A percentile compares a stretch with the other conserved stretches of the same genome.
These are phyloP conservation scores for Trypanosoma grayi DNA, from an alignment of 208 protist species.

Conservation along the genomic window DNA sequence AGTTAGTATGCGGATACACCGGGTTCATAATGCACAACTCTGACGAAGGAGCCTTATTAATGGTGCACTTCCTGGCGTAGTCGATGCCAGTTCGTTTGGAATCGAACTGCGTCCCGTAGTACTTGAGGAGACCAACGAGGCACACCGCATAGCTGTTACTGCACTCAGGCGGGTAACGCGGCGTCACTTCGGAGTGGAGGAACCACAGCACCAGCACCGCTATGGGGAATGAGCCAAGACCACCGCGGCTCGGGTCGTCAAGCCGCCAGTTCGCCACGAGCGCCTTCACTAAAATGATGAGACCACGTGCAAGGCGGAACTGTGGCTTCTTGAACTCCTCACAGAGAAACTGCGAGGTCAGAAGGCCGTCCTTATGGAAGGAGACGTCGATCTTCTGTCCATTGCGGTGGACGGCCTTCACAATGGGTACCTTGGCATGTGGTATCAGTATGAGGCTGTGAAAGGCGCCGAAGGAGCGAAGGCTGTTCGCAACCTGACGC, in stretches of 20 bases:
- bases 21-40: slow-evolving; percentile 78
- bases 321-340: slow-evolving; percentile 50
- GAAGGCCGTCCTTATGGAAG: slow-evolving; percentile 60
- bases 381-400: slow-evolving; percentile 68
- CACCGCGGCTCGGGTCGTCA: slow-evolving; percentile 76
- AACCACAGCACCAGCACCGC: slow-evolving; percentile 82
- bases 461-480: slow-evolving; percentile 44
- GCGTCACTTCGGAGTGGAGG: slow-evolving; percentile 43
- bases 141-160: slow-evolving; percentile 46
- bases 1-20: slow-evolving; percentile 53
- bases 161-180: slow-evolving; percentile 36
- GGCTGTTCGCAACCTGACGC: slow-evolving; percentile 37
- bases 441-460: slow-evolving; percentile 37
- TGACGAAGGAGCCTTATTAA: slow-evolving; percentile 39
- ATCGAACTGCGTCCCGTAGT: slow-evolving; percentile 71
- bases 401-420: slow-evolving; percentile 62
- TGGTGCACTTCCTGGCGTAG: slow-evolving; percentile 44
- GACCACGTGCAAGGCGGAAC: slow-evolving; percentile 62
- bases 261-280: slow-evolving; percentile 50
- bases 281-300: slow-evolving; percentile 79
- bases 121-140: slow-evolving; percentile 72
- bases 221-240: slow-evolving; percentile 84
- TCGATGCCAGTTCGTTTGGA: slow-evolving; percentile 55
- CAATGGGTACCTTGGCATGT: slow-evolving; percentile 77
- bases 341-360: slow-evolving; percentile 68